A percentile compares a stretch with the other conserved stretches of the same genome.
phyloP scores from a whole-genome alignment of 2,329 filamentous ascomycete genomes.

The Penicillium polonicum region DNA sequence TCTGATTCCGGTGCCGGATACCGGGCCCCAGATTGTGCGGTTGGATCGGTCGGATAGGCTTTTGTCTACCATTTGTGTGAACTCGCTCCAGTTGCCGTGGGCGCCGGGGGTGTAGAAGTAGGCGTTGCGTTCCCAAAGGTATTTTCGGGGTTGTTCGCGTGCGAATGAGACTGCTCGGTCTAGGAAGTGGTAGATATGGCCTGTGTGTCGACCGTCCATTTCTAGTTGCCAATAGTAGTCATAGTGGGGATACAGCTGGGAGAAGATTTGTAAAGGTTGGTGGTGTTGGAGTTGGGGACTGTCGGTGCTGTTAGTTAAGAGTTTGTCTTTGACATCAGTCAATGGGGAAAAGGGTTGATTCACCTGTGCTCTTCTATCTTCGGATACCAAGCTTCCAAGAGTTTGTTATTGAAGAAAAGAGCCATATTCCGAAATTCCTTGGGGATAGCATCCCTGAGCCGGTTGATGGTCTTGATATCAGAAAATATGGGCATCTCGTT shows the following conservation, averaged over 20 bases:
- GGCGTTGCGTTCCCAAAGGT: conserved; percentile 74
- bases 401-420: conserved; percentile 33
- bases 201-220: conserved; percentile 65
- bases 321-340: not conserved
- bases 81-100: conserved; percentile 72
- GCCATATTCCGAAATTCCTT: conserved; percentile 38
- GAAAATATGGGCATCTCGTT: conserved; percentile 71
- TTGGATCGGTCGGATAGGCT: conserved; percentile 16
- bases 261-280: conserved; percentile 61
- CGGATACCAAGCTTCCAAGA: conserved; percentile 32
- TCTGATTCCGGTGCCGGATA: conserved; percentile 22
- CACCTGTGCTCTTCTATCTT: conserved; percentile 29
- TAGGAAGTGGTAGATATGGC: conserved; percentile 72
- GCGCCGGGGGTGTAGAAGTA: conserved; percentile 73
- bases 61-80: conserved; percentile 60
- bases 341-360: conserved; percentile 10
- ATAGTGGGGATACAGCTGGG: conserved; percentile 62
- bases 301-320: not conserved
- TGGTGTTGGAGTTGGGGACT: conserved; percentile 48
- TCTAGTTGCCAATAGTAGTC: conserved; percentile 70
- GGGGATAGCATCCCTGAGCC: conserved; percentile 45
- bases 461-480: conserved; percentile 63
- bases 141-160: conserved; percentile 64
- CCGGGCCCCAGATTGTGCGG: conserved; percentile 28
- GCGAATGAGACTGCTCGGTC: conserved; percentile 66